Evolutionary conservation across 2,329 filamentous ascomycete species (phyloP), one percentile per base, ranked within the genome.

Genomic region (Aspergillus fijiensis): DNA sequence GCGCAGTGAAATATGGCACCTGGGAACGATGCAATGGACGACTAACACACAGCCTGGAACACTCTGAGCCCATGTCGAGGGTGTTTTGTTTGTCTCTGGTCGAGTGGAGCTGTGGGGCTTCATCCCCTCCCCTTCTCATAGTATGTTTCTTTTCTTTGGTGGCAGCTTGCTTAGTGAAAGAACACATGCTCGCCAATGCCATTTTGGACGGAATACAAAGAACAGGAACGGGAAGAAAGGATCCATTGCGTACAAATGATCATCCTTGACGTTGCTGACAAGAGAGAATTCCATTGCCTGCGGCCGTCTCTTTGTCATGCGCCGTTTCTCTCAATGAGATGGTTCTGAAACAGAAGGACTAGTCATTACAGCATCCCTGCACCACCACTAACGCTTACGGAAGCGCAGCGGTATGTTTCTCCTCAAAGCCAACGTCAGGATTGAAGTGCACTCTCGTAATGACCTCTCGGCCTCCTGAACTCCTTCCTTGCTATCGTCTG

Each of bases 401-500:
- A 67, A 63, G 51, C 45, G n/a, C 47, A 67, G 49, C 4, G 63
- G 64, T 11, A 67, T 55, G 53, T 60, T 55, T 39, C 64, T 60
- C 23, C 35, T 57, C 64, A 67, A 65, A 4, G 48, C 61, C 58
- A 67, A 45, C 12, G 64, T 65, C 39, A 67, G 9, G 12, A 67
- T 47, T 12, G 64, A 33, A 29, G 49, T 31, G 21, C 64, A 64
- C 29, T 56, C 55, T 14, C 49, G 39, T 48, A 65, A n/a, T 12
- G 58, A 57, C 35, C 53, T 61, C 25, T 59, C 47, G 1, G 63
- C 63, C 14, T 58, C 25, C 31, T 35, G 5, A 5, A 54, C 49
- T 11, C 48, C 53, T 19, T 58, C 33, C 4, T 49, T 25, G 7
- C 49, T 60, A 19, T 48, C 35, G n/a, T 60, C 50, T 6, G 25